Conservation (phyloP, 129 eudicot genomes). For the Saussurea involucrata region DNA sequence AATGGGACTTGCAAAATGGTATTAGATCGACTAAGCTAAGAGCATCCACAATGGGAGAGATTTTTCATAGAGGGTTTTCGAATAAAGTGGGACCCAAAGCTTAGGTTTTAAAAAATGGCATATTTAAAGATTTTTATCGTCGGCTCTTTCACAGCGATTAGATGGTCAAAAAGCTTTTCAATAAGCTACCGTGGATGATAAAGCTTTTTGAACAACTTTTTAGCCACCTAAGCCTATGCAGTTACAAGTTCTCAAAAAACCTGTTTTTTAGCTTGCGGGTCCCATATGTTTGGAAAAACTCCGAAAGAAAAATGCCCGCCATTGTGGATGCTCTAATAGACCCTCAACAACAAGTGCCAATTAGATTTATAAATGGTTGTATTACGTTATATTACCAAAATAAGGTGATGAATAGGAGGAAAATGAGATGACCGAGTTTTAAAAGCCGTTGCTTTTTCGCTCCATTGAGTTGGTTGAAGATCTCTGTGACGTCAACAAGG, state of each 20-base stretch:
- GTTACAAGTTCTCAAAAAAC: too few relatives aligned
- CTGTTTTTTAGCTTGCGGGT: not conserved
- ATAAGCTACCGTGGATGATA: not conserved
- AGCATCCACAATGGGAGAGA: not conserved
- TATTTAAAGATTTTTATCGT: not conserved
- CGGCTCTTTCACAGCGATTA: too few relatives aligned
- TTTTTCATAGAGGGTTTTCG: not conserved
- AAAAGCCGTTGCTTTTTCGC: slow-evolving; percentile 70
- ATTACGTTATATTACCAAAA: slow-evolving; percentile 49
- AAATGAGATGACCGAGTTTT: slow-evolving; percentile 61
- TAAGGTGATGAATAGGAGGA: slow-evolving; percentile 63
- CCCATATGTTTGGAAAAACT: not conserved
- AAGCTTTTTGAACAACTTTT: not conserved
- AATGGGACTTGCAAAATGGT: not conserved
- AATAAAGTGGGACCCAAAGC: not conserved
- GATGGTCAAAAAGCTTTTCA: not conserved
- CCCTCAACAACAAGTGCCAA: not conserved
- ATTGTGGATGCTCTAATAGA: not conserved
- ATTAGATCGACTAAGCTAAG: not conserved
- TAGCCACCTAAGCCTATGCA: not conserved
- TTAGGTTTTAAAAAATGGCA: too few relatives aligned
- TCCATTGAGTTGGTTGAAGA: slow-evolving; percentile 66
- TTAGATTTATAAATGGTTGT: not conserved
- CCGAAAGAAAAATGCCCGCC: not conserved
- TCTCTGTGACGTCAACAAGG: slow-evolving; percentile 83